These are phyloP conservation scores for Scleroderma bovista DNA, from an alignment of 768 basidiomycete genomes.

Conservation along the genomic window DNA sequence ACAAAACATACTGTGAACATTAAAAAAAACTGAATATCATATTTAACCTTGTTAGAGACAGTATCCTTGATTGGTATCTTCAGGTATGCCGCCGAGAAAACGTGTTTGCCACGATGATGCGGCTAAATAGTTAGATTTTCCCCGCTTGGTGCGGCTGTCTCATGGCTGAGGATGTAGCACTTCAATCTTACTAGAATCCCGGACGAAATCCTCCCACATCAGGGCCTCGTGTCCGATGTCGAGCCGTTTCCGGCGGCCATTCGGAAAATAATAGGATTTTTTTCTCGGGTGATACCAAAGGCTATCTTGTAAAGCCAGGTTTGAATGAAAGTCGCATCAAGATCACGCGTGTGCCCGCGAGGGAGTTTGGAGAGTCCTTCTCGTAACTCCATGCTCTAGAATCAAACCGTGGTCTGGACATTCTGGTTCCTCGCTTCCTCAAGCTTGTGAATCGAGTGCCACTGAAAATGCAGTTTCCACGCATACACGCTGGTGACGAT, in stretches of 20 bases:
- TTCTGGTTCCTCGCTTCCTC: slow-evolving; percentile 32
- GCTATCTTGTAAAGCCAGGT: neutral
- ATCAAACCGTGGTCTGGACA: slow-evolving; percentile 14
- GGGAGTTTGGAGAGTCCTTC: slow-evolving; percentile 4
- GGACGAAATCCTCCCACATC: neutral
- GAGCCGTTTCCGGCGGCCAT: neutral
- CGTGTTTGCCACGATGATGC: slow-evolving; percentile 29
- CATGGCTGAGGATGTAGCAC: slow-evolving; percentile 24
- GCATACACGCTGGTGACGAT: slow-evolving; percentile 30
- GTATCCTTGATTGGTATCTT: slow-evolving; percentile 7
- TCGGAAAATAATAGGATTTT: neutral
- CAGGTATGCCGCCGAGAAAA: slow-evolving; percentile 13
- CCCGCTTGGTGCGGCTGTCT: slow-evolving; percentile 21
- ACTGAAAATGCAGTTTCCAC: slow-evolving; percentile 34
- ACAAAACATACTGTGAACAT: neutral
- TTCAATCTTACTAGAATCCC: neutral
- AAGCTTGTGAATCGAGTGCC: slow-evolving; percentile 27
- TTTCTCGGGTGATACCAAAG: neutral
- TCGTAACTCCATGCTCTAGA: slow-evolving; percentile 14
- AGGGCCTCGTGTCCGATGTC: neutral
- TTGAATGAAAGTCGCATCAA: neutral
- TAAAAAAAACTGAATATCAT: neutral
- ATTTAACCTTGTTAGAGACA: slow-evolving; percentile 6
- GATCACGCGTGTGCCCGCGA: neutral
- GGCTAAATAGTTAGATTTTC: slow-evolving; percentile 6